Base-by-base conservation (phyloP, 495 filamentous ascomycete species). In the Platismatia glauca region DNA sequence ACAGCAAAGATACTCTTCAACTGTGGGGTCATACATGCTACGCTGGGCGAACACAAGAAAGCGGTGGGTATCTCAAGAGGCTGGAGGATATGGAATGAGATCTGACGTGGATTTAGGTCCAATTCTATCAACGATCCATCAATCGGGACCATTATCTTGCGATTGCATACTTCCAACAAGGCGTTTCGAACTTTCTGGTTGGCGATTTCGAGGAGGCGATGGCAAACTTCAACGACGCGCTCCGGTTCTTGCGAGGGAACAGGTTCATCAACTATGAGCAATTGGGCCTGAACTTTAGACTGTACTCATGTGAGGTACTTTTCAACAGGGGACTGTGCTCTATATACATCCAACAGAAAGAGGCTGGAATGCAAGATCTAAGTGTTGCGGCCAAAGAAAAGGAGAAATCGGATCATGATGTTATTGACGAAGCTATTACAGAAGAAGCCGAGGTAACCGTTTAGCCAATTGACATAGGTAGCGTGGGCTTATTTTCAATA, bases 1-100 rank as follows among this genome's bases (percentile, higher is more conserved):
- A 99, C 94, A 4, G 97, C 95, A 57, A 97, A 96, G 80, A 99
- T 99, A 62, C 79, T 95, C 48, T 99, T 99, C 80, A 99, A 99
- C 72, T 94, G 91, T 76, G 94, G 95, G 59, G 94, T 99, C 56
- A 97, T 99, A 72, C 90, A 94, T 81, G 94, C 94, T 13, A 97
- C 94, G 0, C 77, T 99, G n/a, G 95, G 94, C 63, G 89, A 97
- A 71, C 94, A 99, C 77, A 89, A 90, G 67, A 89, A 86, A 80
- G 94, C 94, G 67, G 94, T 98, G 81, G 70, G 90, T 82, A 52
- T 31, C 22, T 57, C 33, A 44, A 39, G 3, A 13, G 15, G 4
- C 22, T 35, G 13, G 39, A 38, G 16, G 18, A 18, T 8, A 22
- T 18, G 43, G 20, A 7, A 34, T 41, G 22, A n/a, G 27, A 37